Evolutionary conservation across 1,284 basidiomycete genomes (phyloP).

Genomic region (Cystobasidiaceae sp.): DNA sequence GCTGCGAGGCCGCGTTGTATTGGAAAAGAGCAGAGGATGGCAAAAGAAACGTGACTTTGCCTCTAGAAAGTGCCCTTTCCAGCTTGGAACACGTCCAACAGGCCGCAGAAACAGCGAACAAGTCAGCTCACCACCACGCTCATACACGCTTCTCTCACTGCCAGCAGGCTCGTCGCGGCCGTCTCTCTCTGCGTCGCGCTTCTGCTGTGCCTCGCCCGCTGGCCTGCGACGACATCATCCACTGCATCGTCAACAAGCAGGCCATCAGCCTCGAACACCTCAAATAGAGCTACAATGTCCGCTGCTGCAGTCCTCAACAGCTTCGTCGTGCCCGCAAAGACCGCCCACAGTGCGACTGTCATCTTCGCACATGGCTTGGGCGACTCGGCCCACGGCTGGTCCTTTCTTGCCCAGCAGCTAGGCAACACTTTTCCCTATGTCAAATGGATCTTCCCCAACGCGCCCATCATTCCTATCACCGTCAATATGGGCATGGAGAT

Average conservation of each 20-base stretch:
- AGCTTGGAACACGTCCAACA: too few relatives aligned
- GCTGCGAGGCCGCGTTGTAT: too few relatives aligned
- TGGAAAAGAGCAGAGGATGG: too few relatives aligned
- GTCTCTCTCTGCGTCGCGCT: too few relatives aligned
- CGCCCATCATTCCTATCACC: slow-evolving; percentile 57
- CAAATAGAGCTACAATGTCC: neutral
- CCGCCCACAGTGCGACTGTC: slow-evolving; percentile 73
- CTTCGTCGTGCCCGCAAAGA: slow-evolving; percentile 13
- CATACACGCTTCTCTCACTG: too few relatives aligned
- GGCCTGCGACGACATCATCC: too few relatives aligned
- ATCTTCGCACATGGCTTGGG: slow-evolving; percentile 69
- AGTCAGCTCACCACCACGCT: too few relatives aligned
- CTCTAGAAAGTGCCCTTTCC: too few relatives aligned
- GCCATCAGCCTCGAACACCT: neutral
- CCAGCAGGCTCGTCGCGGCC: too few relatives aligned
- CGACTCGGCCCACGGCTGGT: slow-evolving; percentile 35
- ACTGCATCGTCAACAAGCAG: neutral
- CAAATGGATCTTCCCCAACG: slow-evolving; percentile 37
- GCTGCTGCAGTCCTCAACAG: slow-evolving; percentile 17
- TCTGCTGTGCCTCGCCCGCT: too few relatives aligned
- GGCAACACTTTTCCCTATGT: slow-evolving; percentile 33
- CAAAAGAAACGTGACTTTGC: too few relatives aligned
- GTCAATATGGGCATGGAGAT: slow-evolving; percentile 59
- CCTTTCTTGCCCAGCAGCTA: slow-evolving; percentile 35
- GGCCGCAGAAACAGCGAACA: too few relatives aligned